Base-by-base conservation (phyloP, 1,139 yeast species). In the Candida sojae region DNA sequence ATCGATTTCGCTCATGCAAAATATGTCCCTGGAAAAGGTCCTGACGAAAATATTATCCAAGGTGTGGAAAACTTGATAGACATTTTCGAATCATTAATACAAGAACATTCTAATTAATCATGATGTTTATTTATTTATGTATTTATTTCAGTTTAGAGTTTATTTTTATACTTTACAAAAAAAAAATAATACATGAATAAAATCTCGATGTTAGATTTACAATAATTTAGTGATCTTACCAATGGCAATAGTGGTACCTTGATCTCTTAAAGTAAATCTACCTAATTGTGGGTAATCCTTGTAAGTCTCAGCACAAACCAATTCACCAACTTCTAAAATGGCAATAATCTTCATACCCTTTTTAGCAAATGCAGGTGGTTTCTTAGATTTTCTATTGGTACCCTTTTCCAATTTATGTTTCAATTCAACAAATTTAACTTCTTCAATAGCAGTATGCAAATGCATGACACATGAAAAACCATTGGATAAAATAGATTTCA, bases 381-480 rank as follows among this genome's bases (percentile, higher is more conserved):
- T 91, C 81, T 91, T 93, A 53, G 96, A 88, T 71, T 86, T 88
- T 76, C 97, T 87, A 79, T 92, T 92, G 49, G 99, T 92, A 54
- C 97, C 97, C 77, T 88, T 92, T 70, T 93, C 97, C 63, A 93
- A 79, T 72, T 92, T 91, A 75, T 93, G 98, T 66, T 92, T 79
- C 68, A 93, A 81, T 63, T 86, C 85, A 46, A 86, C 79, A 65
- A 93, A 83, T 40, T 80, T 80, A 48, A 93, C 97, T 72, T 93
- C 99, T 72, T 93, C 98, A 62, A 93, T 90, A 48, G 99, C 98
- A 44, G 99, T 90, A 76, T 95, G 99, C 62, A 93, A 86, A 66
- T 93, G 99, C 97, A 93, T 92, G 51, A 93, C 97, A 81, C 99
- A 93, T 10, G 97, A 84, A 75, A 86, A 93, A 53, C 99, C 99